Conservation (phyloP, 352 stramenopile genomes). For the Phytophthora foliorum region DNA sequence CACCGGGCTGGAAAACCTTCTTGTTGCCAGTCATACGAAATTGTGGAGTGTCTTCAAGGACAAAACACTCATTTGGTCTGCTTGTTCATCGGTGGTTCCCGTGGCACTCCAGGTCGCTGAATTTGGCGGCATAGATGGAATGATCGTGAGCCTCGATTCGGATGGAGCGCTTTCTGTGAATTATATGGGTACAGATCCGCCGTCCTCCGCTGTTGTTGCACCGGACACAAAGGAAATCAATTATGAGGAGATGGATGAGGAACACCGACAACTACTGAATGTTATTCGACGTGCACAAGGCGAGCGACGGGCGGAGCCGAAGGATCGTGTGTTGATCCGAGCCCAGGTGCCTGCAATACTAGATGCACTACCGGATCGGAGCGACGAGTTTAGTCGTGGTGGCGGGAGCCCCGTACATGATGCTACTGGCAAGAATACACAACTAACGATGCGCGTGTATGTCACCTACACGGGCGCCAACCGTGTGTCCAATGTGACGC, state of each 20-base stretch:
- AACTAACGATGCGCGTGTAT: constrained; percentile 86
- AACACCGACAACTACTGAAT: constrained; percentile 88
- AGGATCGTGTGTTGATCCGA: constrained; percentile 80
- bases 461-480: constrained; percentile 84
- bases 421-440: constrained; percentile 33
- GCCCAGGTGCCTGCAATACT: constrained; percentile 77
- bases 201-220: constrained; percentile 74
- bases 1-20: constrained; percentile 68
- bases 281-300: constrained; percentile 86
- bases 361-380: constrained; percentile 58
- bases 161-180: constrained; percentile 81
- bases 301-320: constrained; percentile 70
- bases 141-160: constrained; percentile 86
- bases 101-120: constrained; percentile 72
- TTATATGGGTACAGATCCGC: constrained; percentile 92
- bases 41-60: constrained; percentile 86
- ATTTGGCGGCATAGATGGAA: constrained; percentile 80
- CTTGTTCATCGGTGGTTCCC: constrained; percentile 59
- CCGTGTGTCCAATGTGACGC: constrained; percentile 76
- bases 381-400: constrained; percentile 50
- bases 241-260: constrained; percentile 93
- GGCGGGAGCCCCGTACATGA: constrained; percentile 19
- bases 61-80: constrained; percentile 85
- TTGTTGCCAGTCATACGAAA: constrained; percentile 80
- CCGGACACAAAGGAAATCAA: constrained; percentile 87